A percentile compares a stretch with the other conserved stretches of the same genome.
phyloP scores from a whole-genome alignment of 2,329 filamentous ascomycete species.

The Penicillium aurantiogriseum region DNA sequence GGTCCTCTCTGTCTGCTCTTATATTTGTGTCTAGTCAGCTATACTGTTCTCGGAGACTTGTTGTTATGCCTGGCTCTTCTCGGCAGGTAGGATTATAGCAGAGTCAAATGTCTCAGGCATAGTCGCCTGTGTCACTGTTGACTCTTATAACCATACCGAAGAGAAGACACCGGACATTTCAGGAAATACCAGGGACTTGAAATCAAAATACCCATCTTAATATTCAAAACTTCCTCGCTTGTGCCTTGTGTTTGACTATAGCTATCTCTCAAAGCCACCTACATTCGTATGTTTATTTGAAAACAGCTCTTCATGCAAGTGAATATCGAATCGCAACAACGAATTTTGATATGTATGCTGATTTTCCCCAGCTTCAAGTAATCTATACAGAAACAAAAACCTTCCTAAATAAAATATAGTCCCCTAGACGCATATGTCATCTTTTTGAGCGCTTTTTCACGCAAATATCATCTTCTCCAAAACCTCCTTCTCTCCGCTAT shows the following conservation, averaged over 20 bases:
- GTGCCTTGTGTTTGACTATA: background rate
- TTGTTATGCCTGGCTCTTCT: background rate
- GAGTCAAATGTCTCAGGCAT: background rate
- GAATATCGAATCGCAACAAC: background rate
- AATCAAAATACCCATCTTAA: background rate
- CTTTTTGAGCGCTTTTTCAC: background rate
- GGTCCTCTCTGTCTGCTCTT: background rate
- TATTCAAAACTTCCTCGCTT: background rate
- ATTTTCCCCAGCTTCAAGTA: background rate
- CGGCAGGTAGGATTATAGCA: background rate
- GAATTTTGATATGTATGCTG: background rate
- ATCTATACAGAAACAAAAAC: background rate
- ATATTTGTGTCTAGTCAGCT: background rate
- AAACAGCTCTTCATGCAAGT: background rate
- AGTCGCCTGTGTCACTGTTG: background rate
- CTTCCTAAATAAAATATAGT: no score
- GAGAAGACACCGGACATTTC: no score
- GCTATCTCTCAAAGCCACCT: background rate
- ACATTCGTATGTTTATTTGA: background rate
- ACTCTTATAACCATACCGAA: background rate
- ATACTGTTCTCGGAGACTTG: background rate
- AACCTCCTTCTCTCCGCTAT: conserved; percentile 25
- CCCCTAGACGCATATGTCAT: background rate
- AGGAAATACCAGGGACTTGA: background rate
- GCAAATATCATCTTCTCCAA: conserved; percentile 27